Conservation (phyloP, 129 eudicot genomes). For the Pulicaria dysenterica region DNA sequence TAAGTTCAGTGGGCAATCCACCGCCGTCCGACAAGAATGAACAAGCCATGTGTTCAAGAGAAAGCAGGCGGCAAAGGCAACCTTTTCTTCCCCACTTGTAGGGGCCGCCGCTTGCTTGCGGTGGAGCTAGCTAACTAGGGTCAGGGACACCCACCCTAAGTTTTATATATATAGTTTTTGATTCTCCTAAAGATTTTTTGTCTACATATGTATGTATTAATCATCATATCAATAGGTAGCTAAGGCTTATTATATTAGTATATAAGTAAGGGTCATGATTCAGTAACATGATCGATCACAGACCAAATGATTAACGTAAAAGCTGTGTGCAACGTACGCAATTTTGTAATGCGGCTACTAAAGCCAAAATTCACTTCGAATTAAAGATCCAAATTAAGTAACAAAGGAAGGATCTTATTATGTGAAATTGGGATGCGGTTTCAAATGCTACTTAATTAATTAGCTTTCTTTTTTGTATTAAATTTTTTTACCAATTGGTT, state of each 20-base stretch:
- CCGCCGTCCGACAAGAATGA: conserved; percentile 62
- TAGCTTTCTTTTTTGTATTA: no score
- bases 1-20: conserved; percentile 49
- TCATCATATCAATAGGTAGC: no score
- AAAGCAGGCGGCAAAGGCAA: conserved; percentile 47
- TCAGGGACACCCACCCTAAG: conserved; percentile 16
- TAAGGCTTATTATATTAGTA: conserved; percentile 19
- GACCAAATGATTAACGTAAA: conserved; percentile 58
- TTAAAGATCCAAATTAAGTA: conserved; percentile 23
- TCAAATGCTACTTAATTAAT: neutral
- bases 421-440: neutral
- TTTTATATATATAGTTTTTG: conserved; percentile 22
- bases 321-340: conserved; percentile 27
- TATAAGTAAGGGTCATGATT: conserved; percentile 53
- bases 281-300: conserved; percentile 59
- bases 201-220: no score
- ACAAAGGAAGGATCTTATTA: conserved; percentile 2
- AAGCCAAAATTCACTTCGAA: conserved; percentile 54
- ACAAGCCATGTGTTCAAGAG: conserved; percentile 32
- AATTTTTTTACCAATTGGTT: no score
- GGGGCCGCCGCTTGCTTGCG: conserved; percentile 39
- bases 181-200: conserved; percentile 38
- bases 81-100: conserved; percentile 58
- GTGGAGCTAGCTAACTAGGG: conserved; percentile 28
- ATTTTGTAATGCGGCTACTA: conserved; percentile 41